A percentile compares a stretch with the other conserved stretches of the same genome.
Evolutionary conservation across 257 asterid species (phyloP).

Genomic region (Verbena officinalis): DNA sequence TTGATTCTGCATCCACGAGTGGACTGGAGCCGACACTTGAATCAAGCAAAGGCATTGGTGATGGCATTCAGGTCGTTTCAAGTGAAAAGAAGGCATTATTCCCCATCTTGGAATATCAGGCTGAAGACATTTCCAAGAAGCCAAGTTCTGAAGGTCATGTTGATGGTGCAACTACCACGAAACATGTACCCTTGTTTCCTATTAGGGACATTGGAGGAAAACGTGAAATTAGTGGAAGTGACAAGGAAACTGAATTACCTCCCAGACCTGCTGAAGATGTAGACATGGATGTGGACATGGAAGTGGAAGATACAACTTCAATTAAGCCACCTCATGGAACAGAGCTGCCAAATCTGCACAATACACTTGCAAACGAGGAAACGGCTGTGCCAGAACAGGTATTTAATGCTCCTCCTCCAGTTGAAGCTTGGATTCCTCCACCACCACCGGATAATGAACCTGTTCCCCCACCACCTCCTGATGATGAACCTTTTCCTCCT

Average conservation of each 20-base stretch:
- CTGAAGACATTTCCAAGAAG: slow-evolving; percentile 32
- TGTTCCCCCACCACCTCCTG: slow-evolving; percentile 93
- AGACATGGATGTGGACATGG: slow-evolving; percentile 99
- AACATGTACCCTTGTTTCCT: slow-evolving; percentile 30
- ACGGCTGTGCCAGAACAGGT: slow-evolving; percentile 29
- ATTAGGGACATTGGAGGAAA: slow-evolving; percentile 32
- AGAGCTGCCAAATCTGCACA: slow-evolving; percentile 34
- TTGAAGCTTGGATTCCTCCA: slow-evolving; percentile 80
- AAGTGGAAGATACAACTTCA: slow-evolving; percentile 77
- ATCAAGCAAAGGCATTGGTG: slow-evolving; percentile 33
- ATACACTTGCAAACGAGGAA: slow-evolving; percentile 34
- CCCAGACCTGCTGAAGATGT: slow-evolving; percentile 57
- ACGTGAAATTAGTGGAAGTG: slow-evolving; percentile 38
- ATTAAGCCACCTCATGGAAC: slow-evolving; percentile 33
- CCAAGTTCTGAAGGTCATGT: slow-evolving; percentile 35
- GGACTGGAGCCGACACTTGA: slow-evolving; percentile 43
- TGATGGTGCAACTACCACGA: slow-evolving; percentile 34
- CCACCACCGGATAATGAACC: slow-evolving; percentile 91
- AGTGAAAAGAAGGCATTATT: slow-evolving; percentile 33
- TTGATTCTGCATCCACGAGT: slow-evolving; percentile 34
- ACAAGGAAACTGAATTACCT: slow-evolving; percentile 38
- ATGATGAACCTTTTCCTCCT: slow-evolving; percentile 63
- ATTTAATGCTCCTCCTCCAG: slow-evolving; percentile 49
- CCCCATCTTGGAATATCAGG: slow-evolving; percentile 32
- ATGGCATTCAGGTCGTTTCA: slow-evolving; percentile 35